Base-by-base conservation (phyloP, 108 stramenopile species). In the Fistulifera pelliculosa region DNA sequence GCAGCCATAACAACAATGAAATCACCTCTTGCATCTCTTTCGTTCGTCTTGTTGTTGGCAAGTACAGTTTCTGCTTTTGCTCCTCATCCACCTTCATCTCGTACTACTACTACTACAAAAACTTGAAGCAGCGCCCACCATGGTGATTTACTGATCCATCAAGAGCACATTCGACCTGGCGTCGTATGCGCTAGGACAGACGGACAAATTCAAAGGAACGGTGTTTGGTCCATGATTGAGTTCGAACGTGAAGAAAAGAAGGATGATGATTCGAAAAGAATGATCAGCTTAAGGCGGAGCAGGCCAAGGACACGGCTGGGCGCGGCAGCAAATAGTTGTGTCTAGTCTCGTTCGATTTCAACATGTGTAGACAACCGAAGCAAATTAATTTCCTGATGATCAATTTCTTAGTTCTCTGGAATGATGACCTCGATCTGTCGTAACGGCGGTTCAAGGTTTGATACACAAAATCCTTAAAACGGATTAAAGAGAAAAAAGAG, bases 101-200 rank as follows among this genome's bases (percentile, higher is more conserved):
- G 23, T 60, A 25, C 28, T 38, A 39, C 24, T 15, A 47, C 44
- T 16, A 39, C 52, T 0, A 17, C n/a, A n/a, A 35, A 3, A 35
- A 35, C 31, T 35, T 3, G 31, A 35, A 35, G 62, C 42, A 57
- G 62, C 43, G 44, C 69, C 54, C 54, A 79, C 80, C 26, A 84
- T 86, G 85, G 83, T 91, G 0, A 71, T 91, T 61, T 87, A 80
- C 83, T 91, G 89, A 91, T 60, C 89, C 80, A 91, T 91, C 25
- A 91, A 91, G 74, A 49, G 38, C 28, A 73, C 84, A 22, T 79
- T 85, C 54, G 89, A 91, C 60, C 71, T 75, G 28, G 76, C 69
- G 45, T 66, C 58, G 24, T 91, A 91, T 58, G 79, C 68, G 10
- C 27, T 79, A 50, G 89, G 89, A 67, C 49, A 51, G 49, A 85